Evolutionary conservation across 768 basidiomycete genomes (phyloP), one percentile per base, ranked within the genome.

Genomic region (Lentinula edodes): DNA sequence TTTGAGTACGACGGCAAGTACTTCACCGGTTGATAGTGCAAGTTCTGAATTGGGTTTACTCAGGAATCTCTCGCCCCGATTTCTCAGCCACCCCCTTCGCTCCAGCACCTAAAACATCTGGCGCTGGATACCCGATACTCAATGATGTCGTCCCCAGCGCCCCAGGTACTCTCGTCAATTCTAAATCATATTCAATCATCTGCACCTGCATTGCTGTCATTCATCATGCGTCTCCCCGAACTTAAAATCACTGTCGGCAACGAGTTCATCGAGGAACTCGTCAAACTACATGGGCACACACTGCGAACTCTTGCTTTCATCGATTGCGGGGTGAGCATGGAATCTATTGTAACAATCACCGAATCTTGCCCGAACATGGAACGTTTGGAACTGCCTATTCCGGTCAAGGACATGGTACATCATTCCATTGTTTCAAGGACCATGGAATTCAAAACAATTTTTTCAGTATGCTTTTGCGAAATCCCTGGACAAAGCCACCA

Each of bases 1-100:
- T 1, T 74, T 90, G 34, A 84, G 85, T 15, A 78, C 80, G 48
- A 79, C 80, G 61, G 88, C 90, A 61, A 62, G 85, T 71, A 10
- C 10, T 7, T 18, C 7, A 10, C 12, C 5, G 23, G 7, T 18
- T 41, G 12, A 28, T n/a, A 28, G 46, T 54, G 36, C 18, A 6
- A 54, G 13, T 52, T 60, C 36, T 56, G 45, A 38, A 63, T 20
- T 41, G 23, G 60, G 13, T 56, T 52, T n/a, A 46, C 60, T 5
- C 64, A 79, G 81, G 81, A 82, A 64, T 70, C 67, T 36, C 68
- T 71, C 12, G 67, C 69, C 36, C 63, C 74, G 15, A 61, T 74
- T 23, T 39, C 63, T 61, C 56, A 62, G 13, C 69, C 74, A n/a
- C 69, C 72, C 15, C 69, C 76, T 15, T 64, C 74, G 15, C 72